Evolutionary conservation across 768 basidiomycete genomes (phyloP).

Genomic region (Mrakia frigida): DNA sequence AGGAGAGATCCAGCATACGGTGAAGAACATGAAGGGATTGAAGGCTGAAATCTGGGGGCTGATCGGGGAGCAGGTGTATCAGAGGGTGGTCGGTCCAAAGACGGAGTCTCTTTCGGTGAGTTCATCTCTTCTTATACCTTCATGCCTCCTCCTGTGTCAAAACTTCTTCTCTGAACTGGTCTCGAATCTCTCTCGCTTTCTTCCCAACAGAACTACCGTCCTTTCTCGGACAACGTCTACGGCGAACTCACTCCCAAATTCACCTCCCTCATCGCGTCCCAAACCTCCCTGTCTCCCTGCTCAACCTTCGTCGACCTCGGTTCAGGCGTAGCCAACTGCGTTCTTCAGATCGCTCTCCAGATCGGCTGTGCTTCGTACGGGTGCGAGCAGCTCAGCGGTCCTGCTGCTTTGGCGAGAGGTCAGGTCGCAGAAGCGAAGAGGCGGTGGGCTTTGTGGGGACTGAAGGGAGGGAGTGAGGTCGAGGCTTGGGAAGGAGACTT

Average conservation of each 20-base stretch:
- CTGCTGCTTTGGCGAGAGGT: slow-evolving; percentile 69
- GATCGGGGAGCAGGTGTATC: slow-evolving; percentile 85
- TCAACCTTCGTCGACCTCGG: slow-evolving; percentile 79
- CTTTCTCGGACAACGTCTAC: slow-evolving; percentile 69
- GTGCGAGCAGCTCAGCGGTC: slow-evolving; percentile 69
- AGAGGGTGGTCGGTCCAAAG: slow-evolving; percentile 85
- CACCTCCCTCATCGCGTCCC: slow-evolving; percentile 47
- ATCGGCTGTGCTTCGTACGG: slow-evolving; percentile 70
- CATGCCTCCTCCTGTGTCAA: neutral
- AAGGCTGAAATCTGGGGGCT: slow-evolving; percentile 65
- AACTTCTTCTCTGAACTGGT: neutral
- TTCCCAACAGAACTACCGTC: slow-evolving; percentile 55
- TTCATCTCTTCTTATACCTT: neutral
- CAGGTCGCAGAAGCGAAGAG: slow-evolving; percentile 69
- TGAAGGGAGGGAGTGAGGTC: slow-evolving; percentile 57
- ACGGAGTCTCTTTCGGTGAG: slow-evolving; percentile 62
- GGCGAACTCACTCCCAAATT: slow-evolving; percentile 77
- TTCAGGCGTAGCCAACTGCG: slow-evolving; percentile 78
- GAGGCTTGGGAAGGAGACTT: slow-evolving; percentile 84
- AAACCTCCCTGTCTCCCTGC: slow-evolving; percentile 54
- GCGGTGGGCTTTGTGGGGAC: slow-evolving; percentile 87
- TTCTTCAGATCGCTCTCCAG: slow-evolving; percentile 73
- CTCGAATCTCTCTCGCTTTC: neutral
- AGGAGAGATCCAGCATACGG: slow-evolving; percentile 46
- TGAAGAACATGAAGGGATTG: slow-evolving; percentile 47